Evolutionary conservation across 306 rosid species (phyloP), one percentile per base, ranked within the genome.

Genomic region (Carpinus fangiana): DNA sequence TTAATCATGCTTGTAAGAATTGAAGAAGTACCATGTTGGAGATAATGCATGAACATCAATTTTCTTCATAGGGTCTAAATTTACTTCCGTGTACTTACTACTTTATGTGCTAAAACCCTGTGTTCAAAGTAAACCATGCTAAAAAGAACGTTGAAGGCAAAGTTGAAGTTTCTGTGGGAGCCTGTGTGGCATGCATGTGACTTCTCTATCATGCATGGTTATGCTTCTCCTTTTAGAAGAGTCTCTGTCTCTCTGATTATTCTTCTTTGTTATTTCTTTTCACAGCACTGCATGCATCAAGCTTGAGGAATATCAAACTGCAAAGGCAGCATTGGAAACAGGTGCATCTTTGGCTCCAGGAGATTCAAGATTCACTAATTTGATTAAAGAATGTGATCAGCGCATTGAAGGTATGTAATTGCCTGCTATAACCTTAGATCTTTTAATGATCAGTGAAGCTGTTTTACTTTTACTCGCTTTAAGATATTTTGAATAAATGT

Each of bases 241-340:
- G 43, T 53, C 28, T 47, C n/a, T n/a, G n/a, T n/a, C n/a, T n/a
- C n/a, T n/a, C 59, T 47, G 5, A 31, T 65, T 31, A 14, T 2
- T 61, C 4, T 55, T 62, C 28, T 66, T 60, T 82, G 38, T 16
- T 46, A 46, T 67, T 74, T 62, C 71, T 67, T 66, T 72, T 59
- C 84, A 76, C 83, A 95, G 99, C 69, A 83, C 56, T 73, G 98
- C 99, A 26, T 95, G 98, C 86, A 34, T 93, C 71, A 91, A 70
- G 67, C 98, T 95, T 23, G 99, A 93, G 86, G 98, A 93, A 82
- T 93, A 90, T 82, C 86, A 93, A 77, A 95, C 99, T 51, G 99
- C 99, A 8, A 93, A 87, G 87, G 77, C 84, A 3, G 97, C 98
- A 7, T 74, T 95, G 80, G 89, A 90, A 82, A 65, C 23, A 2